Conservation (phyloP, 2,329 filamentous ascomycete genomes). For the Atkinsonella hypoxylon region DNA sequence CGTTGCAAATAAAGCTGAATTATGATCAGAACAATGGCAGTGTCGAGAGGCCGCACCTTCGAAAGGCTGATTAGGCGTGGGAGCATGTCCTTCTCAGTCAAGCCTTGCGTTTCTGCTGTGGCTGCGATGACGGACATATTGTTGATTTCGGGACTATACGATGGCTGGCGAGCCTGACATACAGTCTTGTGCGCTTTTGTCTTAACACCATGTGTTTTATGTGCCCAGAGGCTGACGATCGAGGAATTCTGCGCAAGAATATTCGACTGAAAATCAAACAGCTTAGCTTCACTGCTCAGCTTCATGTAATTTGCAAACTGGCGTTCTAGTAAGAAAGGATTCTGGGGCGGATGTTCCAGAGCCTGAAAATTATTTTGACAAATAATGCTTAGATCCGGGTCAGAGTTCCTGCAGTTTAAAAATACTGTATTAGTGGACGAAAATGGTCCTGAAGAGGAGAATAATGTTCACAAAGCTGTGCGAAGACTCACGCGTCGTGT, state of each 20-base stretch:
- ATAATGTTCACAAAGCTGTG: not conserved
- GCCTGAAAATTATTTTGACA: constrained; percentile 50
- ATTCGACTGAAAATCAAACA: constrained; percentile 58
- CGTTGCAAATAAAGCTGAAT: constrained; percentile 69
- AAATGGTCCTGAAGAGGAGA: not conserved
- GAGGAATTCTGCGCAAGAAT: constrained; percentile 48
- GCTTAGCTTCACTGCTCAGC: constrained; percentile 44
- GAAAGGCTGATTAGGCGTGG: constrained; percentile 58
- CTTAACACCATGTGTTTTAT: constrained; percentile 54
- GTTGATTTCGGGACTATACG: constrained; percentile 22
- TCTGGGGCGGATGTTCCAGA: constrained; percentile 31
- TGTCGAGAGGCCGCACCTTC: constrained; percentile 63
- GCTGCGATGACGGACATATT: constrained; percentile 46
- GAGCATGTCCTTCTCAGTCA: constrained; percentile 53
- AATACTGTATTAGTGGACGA: constrained; percentile 15
- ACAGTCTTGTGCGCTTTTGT: constrained; percentile 33
- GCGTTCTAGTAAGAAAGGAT: constrained; percentile 58
- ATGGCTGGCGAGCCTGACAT: constrained; percentile 15
- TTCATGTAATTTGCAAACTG: constrained; percentile 42
- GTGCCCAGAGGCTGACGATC: constrained; percentile 50
- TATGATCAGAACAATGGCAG: constrained; percentile 69
- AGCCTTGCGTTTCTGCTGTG: constrained; percentile 57
- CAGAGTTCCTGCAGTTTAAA: constrained; percentile 40
- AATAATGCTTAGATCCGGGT: constrained; percentile 53
- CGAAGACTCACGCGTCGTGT: constrained; percentile 42